Percentiles rank a stretch among this genome's conserved stretches.
These are phyloP conservation scores for Sindora glabra DNA, from an alignment of 306 rosid genomes.

Conservation along the genomic window DNA sequence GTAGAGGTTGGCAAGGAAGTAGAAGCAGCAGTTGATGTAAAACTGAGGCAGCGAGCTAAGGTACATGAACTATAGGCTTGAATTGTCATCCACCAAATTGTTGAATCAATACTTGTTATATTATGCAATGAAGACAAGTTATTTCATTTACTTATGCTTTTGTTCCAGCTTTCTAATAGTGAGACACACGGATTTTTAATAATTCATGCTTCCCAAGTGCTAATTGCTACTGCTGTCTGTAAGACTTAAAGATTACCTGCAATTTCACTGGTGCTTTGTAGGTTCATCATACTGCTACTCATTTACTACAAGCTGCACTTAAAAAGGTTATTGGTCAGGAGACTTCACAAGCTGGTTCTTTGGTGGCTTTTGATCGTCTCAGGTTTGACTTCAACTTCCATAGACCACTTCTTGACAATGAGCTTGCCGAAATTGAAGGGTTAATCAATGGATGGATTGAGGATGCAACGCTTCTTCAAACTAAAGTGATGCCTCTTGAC, in stretches of 20 bases:
- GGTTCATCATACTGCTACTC: slow-evolving; percentile 99
- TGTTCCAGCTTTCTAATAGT: slow-evolving; percentile 10
- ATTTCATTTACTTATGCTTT: slow-evolving; percentile 5
- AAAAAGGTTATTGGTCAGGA: slow-evolving; percentile 74
- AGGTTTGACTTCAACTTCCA: slow-evolving; percentile 96
- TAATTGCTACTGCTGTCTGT: not conserved
- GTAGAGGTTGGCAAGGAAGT: slow-evolving; percentile 90
- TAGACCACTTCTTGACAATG: slow-evolving; percentile 59
- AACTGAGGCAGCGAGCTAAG: slow-evolving; percentile 87
- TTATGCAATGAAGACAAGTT: not conserved
- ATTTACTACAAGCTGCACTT: slow-evolving; percentile 92
- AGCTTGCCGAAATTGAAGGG: slow-evolving; percentile 63
- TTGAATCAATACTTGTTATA: not conserved
- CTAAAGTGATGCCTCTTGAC: slow-evolving; percentile 78
- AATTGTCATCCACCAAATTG: not conserved
- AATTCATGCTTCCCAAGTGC: not conserved
- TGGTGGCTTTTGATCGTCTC: slow-evolving; percentile 90
- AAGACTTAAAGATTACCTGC: slow-evolving; percentile 9
- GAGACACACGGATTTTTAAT: not conserved
- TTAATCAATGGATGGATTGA: slow-evolving; percentile 77
- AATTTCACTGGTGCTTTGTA: slow-evolving; percentile 24
- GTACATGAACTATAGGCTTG: slow-evolving; percentile 30
- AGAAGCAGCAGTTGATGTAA: slow-evolving; percentile 76
- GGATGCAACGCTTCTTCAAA: slow-evolving; percentile 63
- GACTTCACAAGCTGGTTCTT: slow-evolving; percentile 96